A percentile compares a stretch with the other conserved stretches of the same genome.
Evolutionary conservation across 176 grass and related monocot genomes (phyloP).

Genomic region (Musa beccarii): DNA sequence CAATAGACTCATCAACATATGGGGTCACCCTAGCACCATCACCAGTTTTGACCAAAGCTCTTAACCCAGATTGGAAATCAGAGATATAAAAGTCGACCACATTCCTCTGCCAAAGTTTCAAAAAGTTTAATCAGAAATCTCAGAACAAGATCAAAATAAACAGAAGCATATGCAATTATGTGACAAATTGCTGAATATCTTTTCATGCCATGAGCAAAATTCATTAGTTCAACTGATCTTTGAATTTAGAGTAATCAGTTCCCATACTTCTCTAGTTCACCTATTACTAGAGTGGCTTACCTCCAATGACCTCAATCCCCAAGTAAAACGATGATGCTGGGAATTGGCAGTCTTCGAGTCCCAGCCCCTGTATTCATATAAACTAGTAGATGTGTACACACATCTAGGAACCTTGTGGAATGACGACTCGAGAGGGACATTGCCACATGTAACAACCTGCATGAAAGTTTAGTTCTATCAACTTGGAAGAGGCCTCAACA

Average conservation of each 20-base stretch:
- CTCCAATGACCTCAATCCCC: constrained; percentile 80
- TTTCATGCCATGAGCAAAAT: too few species aligned
- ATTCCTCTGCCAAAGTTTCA: constrained; percentile 44
- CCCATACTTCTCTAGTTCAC: too few species aligned
- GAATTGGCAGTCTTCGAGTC: constrained; percentile 67
- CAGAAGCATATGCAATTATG: background rate
- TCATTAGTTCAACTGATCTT: too few species aligned
- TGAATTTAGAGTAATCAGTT: too few species aligned
- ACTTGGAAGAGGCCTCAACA: background rate
- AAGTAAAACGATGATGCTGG: constrained; percentile 66
- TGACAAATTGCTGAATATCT: too few species aligned
- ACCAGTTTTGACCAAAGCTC: constrained; percentile 85
- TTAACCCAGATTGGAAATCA: constrained; percentile 93
- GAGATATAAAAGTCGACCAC: constrained; percentile 96
- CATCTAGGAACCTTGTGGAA: constrained; percentile 94
- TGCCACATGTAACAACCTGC: constrained; percentile 95
- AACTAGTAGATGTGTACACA: constrained; percentile 83
- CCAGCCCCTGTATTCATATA: constrained; percentile 89
- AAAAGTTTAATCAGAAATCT: background rate
- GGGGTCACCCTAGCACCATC: constrained; percentile 57
- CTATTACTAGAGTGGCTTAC: constrained; percentile 26
- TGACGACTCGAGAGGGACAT: constrained; percentile 84
- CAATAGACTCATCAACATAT: constrained; percentile 69
- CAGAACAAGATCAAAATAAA: background rate
- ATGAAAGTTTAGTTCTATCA: background rate